Base-by-base conservation (phyloP, 2,329 filamentous ascomycete species). In the Diaporthe nobilis region DNA sequence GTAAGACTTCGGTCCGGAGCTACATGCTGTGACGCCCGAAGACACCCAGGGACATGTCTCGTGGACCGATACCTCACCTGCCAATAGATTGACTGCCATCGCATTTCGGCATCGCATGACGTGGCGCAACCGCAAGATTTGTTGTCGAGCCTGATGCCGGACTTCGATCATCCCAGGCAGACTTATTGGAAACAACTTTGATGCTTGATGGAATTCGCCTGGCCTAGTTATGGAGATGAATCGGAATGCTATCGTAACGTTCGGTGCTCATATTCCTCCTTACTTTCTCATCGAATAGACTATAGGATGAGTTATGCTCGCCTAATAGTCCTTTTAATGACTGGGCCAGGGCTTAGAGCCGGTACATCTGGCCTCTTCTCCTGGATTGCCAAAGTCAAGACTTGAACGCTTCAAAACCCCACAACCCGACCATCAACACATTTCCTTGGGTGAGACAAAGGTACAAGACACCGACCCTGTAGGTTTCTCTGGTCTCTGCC, bases 381-480 rank as follows among this genome's bases (percentile, higher is more conserved):
- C n/a, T 28, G 22, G 34, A 12, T 31, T 28, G 1, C 25, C 13
- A 20, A 13, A 42, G 39, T 28, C 39, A 63, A 34, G 39, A 63
- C 39, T 44, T 20, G 20, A 63, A 28, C 60, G 5, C 22, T 49
- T 51, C 44, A 39, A 37, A n/a, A 58, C 28, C 25, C 8, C 44
- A 13, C 17, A 44, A 31, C 17, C 15, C 28, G 17, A n/a, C 9
- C 13, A 34, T 53, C 39, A 20, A 65, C 28, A 44, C 34, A 63
- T 44, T 51, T 12, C 17, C 47, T 22, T 12, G 5, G 25, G 25
- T 74, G 76, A 73, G 71, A 77, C 73, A 67, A 42, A 28, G 25
- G 34, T 58, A 75, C 70, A 73, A 77, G 73, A 75, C 76, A 77
- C 65, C 31, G 65, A 51, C 37, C 65, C 65, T 71, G 76, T 71